Conservation (phyloP, 306 rosid species). For the Quercus variabilis region DNA sequence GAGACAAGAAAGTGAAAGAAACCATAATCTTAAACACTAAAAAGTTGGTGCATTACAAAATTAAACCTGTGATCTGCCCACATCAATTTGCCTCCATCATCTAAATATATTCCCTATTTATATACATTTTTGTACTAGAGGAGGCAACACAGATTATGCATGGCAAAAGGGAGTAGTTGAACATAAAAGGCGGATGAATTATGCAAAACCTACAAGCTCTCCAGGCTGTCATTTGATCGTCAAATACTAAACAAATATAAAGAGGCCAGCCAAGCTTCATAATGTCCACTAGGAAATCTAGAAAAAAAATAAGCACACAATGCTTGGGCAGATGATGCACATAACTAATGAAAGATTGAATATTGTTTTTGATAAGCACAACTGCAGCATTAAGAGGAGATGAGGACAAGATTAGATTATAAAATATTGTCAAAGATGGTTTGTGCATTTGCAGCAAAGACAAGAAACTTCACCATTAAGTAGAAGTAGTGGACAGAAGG, state of each 20-base stretch:
- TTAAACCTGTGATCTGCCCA: background rate
- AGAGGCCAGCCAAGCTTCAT: background rate
- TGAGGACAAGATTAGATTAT: background rate
- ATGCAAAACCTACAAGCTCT: background rate
- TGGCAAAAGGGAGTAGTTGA: background rate
- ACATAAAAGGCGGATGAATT: background rate
- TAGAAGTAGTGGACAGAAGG: background rate
- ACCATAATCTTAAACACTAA: background rate
- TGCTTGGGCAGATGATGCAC: background rate
- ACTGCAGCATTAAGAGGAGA: no score
- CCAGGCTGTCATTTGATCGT: background rate
- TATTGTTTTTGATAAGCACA: background rate
- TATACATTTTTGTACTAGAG: background rate
- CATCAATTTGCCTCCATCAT: background rate
- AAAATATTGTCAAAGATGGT: background rate
- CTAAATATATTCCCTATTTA: background rate
- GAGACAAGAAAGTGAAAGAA: background rate
- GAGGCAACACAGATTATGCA: background rate
- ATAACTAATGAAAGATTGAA: background rate
- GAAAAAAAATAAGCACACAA: background rate
- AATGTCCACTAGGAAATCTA: background rate
- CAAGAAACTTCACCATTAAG: background rate
- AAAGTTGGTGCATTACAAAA: background rate
- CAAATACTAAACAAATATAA: background rate
- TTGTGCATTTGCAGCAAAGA: background rate